Evolutionary conservation across 2,329 filamentous ascomycete genomes (phyloP).

Genomic region (Xylaria sp.): DNA sequence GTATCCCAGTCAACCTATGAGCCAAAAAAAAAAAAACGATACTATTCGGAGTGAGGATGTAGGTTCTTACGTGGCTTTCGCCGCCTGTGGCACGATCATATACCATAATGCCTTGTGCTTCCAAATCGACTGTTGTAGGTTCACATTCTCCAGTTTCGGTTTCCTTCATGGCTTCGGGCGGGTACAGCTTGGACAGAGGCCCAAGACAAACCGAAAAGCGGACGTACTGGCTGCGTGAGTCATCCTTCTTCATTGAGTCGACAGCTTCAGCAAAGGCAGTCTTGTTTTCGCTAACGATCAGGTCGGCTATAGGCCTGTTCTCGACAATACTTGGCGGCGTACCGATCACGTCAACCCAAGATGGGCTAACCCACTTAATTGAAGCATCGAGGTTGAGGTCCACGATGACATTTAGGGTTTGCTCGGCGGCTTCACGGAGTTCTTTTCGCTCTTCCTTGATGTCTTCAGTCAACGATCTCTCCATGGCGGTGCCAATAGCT

Average conservation of each 20-base stretch:
- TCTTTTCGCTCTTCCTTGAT: constrained; percentile 95
- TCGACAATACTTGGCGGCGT: constrained; percentile 77
- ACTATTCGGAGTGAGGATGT: neutral
- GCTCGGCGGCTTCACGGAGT: constrained; percentile 92
- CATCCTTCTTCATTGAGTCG: constrained; percentile 90
- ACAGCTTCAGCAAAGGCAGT: constrained; percentile 83
- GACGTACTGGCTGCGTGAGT: constrained; percentile 90
- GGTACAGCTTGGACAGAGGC: constrained; percentile 71
- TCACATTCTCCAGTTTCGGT: constrained; percentile 52
- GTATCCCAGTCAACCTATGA: constrained; percentile 20
- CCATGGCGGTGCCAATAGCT: constrained; percentile 61
- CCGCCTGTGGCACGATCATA: constrained; percentile 88
- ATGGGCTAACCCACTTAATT: constrained; percentile 95
- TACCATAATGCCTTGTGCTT: constrained; percentile 98
- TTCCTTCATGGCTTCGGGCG: constrained; percentile 54
- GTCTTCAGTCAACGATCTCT: constrained; percentile 80
- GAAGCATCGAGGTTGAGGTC: constrained; percentile 90
- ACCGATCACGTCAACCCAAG: constrained; percentile 93
- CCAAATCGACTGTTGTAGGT: constrained; percentile 76
- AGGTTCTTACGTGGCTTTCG: constrained; percentile 84
- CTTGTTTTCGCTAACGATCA: constrained; percentile 82
- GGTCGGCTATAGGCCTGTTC: constrained; percentile 79
- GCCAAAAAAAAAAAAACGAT: neutral
- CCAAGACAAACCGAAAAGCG: constrained; percentile 80
- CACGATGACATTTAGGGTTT: constrained; percentile 95